Conservation (phyloP, 192 early-diverging fungal genomes). For the Cetraspora pellucida region DNA sequence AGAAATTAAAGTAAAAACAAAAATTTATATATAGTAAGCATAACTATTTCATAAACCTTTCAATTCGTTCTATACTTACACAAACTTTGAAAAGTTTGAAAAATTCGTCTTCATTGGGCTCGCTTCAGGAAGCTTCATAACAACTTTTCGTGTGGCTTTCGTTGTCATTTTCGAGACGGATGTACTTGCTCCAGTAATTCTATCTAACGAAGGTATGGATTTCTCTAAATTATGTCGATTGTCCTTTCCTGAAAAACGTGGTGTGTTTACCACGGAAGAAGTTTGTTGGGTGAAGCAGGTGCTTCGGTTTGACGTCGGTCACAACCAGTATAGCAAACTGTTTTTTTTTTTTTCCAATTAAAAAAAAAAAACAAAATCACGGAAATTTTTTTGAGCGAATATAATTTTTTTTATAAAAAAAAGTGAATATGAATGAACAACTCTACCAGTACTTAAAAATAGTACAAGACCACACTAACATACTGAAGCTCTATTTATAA, state of each 20-base stretch:
- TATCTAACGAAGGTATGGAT: no score
- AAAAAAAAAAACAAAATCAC: no score
- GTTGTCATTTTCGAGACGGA: background rate
- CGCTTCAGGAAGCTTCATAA: background rate
- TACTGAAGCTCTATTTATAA: no score
- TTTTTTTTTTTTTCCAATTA: background rate
- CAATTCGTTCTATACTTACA: constrained; percentile 50
- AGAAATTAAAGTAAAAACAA: constrained; percentile 19
- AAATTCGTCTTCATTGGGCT: constrained; percentile 50
- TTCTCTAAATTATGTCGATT: no score
- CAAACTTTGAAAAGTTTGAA: constrained; percentile 68
- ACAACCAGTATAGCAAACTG: background rate
- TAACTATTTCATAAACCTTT: background rate
- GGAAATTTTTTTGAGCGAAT: no score
- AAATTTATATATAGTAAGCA: background rate
- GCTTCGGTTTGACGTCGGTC: background rate
- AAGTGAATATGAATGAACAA: no score
- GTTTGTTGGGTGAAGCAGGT: background rate
- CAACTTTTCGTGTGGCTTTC: background rate
- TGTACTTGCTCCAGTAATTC: no score
- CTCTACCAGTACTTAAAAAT: no score
- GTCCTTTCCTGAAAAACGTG: no score
- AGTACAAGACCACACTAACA: no score
- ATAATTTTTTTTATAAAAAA: no score
- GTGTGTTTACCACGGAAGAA: no score